Evolutionary conservation across 2,329 filamentous ascomycete species (phyloP), one percentile per base, ranked within the genome.

Genomic region (Aspergillus sp.): DNA sequence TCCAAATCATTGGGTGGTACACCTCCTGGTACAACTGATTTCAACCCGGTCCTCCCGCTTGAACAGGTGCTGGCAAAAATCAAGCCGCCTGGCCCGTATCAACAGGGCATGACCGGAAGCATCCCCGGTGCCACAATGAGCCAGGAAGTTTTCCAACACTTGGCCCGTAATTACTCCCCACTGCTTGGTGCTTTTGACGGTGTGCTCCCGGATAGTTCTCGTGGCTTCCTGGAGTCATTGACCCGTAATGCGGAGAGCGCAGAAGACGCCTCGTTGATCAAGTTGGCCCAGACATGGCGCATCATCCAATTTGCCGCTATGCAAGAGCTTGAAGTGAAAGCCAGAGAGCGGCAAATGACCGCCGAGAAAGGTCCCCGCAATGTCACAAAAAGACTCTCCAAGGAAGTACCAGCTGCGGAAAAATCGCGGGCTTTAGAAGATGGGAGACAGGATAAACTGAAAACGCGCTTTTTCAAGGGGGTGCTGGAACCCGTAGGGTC

Each of bases 271-370:
- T 79, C 80, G 45, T 73, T 81, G 62, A 76, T 81, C 63, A 78
- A 81, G 56, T 73, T 85, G 50, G 82, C 85, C 32, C 82, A 87
- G 63, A 84, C 84, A 20, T 88, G 85, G 85, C 81, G 80, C 56
- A 79, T 87, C 22, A 71, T 86, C 36, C 82, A 81, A 56, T 77
- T 79, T 57, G 78, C 80, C 26, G 75, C 85, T 55, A 68, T 80
- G 2, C 77, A 81, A 58, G 82, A 85, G 59, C 75, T 85, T 29
- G 74, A 74, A 57, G 60, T 67, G 46, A 77, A 76, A 65, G 73
- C 73, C 9, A 71, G 75, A 54, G 69, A 75, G 54, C 72, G 72
- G 50, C 68, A 60, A 26, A 66, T 55, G 46, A 29, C 49, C 26
- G 58, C 61, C 11, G 68, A 70, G 52, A 67, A 68, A 26, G 59